Evolutionary conservation across 768 basidiomycete species (phyloP).

Genomic region (Pleurotus tuoliensis): DNA sequence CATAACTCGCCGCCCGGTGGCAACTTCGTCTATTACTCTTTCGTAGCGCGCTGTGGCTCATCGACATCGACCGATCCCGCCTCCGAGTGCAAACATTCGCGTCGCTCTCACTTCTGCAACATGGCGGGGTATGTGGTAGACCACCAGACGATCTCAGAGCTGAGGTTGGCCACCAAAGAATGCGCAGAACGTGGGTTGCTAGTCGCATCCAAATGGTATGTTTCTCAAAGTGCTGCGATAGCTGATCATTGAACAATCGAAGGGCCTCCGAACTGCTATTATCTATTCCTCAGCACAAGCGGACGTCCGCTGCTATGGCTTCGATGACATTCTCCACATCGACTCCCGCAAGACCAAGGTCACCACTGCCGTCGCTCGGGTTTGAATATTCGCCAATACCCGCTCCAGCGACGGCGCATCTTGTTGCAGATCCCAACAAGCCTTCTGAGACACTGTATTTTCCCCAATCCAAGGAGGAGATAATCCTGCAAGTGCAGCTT

Average conservation of each 20-base stretch:
- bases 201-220: conserved; percentile 76
- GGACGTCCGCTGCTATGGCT: conserved; percentile 22
- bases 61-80: not conserved
- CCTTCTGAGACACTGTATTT: conserved; percentile 32
- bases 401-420: conserved; percentile 22
- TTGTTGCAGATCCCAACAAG: conserved; percentile 21
- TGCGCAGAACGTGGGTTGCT: conserved; percentile 70
- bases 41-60: not conserved
- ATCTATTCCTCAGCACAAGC: conserved; percentile 49
- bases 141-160: conserved; percentile 45
- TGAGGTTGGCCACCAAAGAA: conserved; percentile 63
- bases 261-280: conserved; percentile 80
- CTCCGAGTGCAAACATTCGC: not conserved
- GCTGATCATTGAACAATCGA: conserved; percentile 4
- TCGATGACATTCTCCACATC: conserved; percentile 49
- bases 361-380: conserved; percentile 32
- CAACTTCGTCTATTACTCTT: not conserved
- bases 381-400: conserved; percentile 35
- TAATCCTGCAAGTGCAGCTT: conserved; percentile 37
- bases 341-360: conserved; percentile 48
- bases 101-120: not conserved
- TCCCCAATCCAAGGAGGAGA: conserved; percentile 27
- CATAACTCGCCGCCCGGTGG: no score
- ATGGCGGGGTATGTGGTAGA: conserved; percentile 30
- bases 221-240: conserved; percentile 11